phyloP scores from a whole-genome alignment of 257 asterid species.

The Nicotiana paniculata region DNA sequence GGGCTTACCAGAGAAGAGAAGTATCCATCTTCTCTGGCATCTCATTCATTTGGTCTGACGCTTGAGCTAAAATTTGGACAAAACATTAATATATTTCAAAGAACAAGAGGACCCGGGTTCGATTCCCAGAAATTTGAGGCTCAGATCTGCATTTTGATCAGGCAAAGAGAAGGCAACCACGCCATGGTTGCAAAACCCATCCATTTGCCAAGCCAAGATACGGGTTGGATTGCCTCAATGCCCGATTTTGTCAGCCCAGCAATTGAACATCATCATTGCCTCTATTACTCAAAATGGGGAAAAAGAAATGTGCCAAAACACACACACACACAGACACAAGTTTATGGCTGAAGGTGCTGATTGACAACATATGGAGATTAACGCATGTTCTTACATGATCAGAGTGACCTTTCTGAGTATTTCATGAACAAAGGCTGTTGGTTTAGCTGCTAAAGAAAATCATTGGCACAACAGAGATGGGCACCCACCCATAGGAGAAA shows the following conservation, averaged over 20 bases:
- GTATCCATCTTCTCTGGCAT: neutral
- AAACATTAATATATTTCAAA: neutral
- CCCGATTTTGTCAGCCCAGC: neutral
- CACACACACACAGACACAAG: neutral
- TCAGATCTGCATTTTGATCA: neutral
- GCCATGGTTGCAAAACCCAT: conserved; percentile 21
- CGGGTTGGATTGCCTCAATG: neutral
- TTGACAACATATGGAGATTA: neutral
- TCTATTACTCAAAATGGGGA: neutral
- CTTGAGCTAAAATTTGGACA: neutral
- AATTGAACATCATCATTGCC: neutral
- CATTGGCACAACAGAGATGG: conserved; percentile 7
- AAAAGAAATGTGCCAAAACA: neutral
- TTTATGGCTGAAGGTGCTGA: neutral
- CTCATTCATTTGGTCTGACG: neutral
- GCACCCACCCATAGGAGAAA: neutral
- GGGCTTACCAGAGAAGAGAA: neutral
- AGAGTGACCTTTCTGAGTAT: neutral
- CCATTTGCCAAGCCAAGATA: neutral
- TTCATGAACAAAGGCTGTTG: neutral
- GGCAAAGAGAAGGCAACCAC: conserved; percentile 5
- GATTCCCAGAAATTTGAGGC: neutral
- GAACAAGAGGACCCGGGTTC: neutral
- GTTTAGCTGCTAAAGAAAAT: neutral
- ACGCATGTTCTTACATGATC: neutral